Evolutionary conservation across 2,329 filamentous ascomycete species (phyloP).

Genomic region (Colletotrichum agaves): DNA sequence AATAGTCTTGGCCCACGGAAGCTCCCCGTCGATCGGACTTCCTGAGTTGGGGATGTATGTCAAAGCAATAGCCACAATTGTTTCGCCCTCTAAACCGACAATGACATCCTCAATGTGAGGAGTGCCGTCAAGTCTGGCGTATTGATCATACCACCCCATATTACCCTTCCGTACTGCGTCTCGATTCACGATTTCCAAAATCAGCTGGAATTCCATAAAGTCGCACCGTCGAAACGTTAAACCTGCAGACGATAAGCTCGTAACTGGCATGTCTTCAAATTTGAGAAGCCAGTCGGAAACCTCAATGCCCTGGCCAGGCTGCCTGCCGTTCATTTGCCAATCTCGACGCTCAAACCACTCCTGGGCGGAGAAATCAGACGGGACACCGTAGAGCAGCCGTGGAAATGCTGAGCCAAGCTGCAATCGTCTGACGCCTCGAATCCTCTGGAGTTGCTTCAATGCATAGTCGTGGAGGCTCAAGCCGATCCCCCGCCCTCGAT

Average conservation of each 20-base stretch:
- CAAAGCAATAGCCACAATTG: slow-evolving; percentile 64
- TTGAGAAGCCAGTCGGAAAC: slow-evolving; percentile 65
- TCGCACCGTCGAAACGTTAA: slow-evolving; percentile 58
- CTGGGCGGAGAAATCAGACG: slow-evolving; percentile 52
- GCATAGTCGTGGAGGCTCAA: slow-evolving; percentile 63
- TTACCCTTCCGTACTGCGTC: slow-evolving; percentile 58
- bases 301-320: slow-evolving; percentile 55
- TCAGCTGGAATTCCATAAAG: slow-evolving; percentile 56
- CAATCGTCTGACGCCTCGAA: slow-evolving; percentile 62
- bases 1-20: slow-evolving; percentile 66
- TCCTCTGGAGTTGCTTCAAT: slow-evolving; percentile 58
- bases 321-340: slow-evolving; percentile 57
- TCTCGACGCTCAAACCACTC: slow-evolving; percentile 66
- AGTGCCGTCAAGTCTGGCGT: slow-evolving; percentile 60
- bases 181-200: slow-evolving; percentile 61
- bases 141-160: slow-evolving; percentile 70
- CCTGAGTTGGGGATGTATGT: slow-evolving; percentile 61
- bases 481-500: slow-evolving; percentile 63
- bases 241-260: slow-evolving; percentile 52
- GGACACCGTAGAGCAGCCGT: slow-evolving; percentile 65
- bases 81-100: slow-evolving; percentile 60
- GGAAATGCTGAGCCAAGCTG: slow-evolving; percentile 70
- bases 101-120: slow-evolving; percentile 63
- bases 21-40: slow-evolving; percentile 58
- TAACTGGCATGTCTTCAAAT: slow-evolving; percentile 60